phyloP scores from a whole-genome alignment of 192 early-diverging fungal species.

The Pilobolus umbonatus region DNA sequence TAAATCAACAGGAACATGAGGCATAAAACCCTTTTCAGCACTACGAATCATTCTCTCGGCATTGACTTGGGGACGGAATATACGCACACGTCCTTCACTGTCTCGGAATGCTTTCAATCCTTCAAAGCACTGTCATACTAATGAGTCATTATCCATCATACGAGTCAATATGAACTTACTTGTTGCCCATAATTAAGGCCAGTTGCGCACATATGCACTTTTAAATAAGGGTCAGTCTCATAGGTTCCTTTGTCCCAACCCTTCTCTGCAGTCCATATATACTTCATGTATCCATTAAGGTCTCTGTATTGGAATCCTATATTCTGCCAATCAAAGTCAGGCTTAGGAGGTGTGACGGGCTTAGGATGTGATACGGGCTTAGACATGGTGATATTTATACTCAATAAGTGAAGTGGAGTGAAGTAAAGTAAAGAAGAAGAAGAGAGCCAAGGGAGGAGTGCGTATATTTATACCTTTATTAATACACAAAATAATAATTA shows the following conservation, averaged over 20 bases:
- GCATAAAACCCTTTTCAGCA: constrained; percentile 56
- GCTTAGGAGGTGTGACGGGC: constrained; percentile 25
- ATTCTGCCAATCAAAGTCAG: constrained; percentile 57
- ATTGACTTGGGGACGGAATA: constrained; percentile 71
- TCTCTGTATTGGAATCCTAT: constrained; percentile 63
- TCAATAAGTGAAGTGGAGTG: too few relatives aligned
- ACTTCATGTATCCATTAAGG: constrained; percentile 60
- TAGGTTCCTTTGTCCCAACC: constrained; percentile 59
- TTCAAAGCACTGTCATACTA: constrained; percentile 58
- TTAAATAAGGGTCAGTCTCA: constrained; percentile 48
- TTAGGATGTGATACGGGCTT: too few relatives aligned
- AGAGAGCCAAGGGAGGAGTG: too few relatives aligned
- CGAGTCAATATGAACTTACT: too few relatives aligned
- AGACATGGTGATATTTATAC: too few relatives aligned
- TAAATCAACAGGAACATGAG: constrained; percentile 49
- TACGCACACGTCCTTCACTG: constrained; percentile 60
- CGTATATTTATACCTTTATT: too few relatives aligned
- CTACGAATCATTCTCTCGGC: constrained; percentile 53
- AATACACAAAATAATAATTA: too few relatives aligned
- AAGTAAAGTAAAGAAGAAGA: too few relatives aligned
- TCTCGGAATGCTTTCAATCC: constrained; percentile 76
- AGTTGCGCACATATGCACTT: constrained; percentile 62
- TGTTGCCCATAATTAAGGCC: constrained; percentile 72
- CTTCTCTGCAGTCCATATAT: constrained; percentile 52
- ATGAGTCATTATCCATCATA: too few relatives aligned